phyloP scores from a whole-genome alignment of 768 basidiomycete genomes.

The Chlorophyllum brunneum region DNA sequence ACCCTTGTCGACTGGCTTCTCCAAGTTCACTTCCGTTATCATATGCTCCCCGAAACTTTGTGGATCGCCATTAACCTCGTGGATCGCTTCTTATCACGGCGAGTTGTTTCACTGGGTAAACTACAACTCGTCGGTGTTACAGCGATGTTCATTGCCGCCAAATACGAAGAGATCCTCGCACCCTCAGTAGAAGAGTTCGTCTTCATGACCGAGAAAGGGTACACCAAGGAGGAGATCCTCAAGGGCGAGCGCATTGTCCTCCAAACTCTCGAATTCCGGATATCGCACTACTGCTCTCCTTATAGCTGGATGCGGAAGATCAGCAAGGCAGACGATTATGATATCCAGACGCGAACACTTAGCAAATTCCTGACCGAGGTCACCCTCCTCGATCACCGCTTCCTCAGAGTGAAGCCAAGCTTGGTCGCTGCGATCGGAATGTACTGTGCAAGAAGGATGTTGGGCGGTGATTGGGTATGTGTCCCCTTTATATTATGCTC shows the following conservation, averaged over 20 bases:
- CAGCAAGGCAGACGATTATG: slow-evolving; percentile 98
- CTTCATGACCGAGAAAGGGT: slow-evolving; percentile 95
- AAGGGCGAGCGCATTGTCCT: slow-evolving; percentile 97
- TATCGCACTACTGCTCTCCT: slow-evolving; percentile 98
- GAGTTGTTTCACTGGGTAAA: slow-evolving; percentile 85
- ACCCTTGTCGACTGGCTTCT: slow-evolving; percentile 97
- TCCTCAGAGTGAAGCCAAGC: slow-evolving; percentile 91
- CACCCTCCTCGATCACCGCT: slow-evolving; percentile 87
- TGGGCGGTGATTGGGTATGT: slow-evolving; percentile 95
- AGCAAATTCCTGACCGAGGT: slow-evolving; percentile 98
- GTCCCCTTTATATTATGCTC: slow-evolving; percentile 18
- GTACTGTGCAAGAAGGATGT: slow-evolving; percentile 93
- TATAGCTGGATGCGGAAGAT: slow-evolving; percentile 99
- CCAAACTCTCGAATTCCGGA: slow-evolving; percentile 89
- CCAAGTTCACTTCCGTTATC: slow-evolving; percentile 96
- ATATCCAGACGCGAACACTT: slow-evolving; percentile 94
- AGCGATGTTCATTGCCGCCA: slow-evolving; percentile 98
- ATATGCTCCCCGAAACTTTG: slow-evolving; percentile 97
- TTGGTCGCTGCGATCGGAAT: slow-evolving; percentile 94
- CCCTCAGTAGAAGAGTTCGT: slow-evolving; percentile 98
- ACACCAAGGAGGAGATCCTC: slow-evolving; percentile 91
- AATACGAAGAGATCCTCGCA: slow-evolving; percentile 98
- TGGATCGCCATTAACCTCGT: slow-evolving; percentile 99
- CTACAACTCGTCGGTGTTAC: slow-evolving; percentile 97
- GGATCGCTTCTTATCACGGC: slow-evolving; percentile 86